These are phyloP conservation scores for Fusarium armeniacum DNA, from an alignment of 2,329 filamentous ascomycete genomes.

Conservation along the genomic window DNA sequence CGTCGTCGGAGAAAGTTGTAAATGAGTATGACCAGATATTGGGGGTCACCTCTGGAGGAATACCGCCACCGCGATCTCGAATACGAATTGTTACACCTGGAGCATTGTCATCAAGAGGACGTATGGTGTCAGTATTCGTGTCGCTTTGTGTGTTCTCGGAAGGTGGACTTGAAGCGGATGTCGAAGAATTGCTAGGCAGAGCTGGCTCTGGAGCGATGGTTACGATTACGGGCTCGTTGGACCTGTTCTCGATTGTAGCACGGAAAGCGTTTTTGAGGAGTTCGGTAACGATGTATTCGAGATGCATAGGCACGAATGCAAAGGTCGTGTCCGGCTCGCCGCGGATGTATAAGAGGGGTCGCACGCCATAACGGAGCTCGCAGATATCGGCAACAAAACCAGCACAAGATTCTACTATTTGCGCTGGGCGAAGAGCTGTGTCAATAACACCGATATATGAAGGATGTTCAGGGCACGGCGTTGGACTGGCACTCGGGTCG, in stretches of 20 bases:
- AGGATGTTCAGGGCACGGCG: slow-evolving; percentile 65
- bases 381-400: slow-evolving; percentile 95
- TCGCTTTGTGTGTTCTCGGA: slow-evolving; percentile 54
- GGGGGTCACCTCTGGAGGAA: slow-evolving; percentile 83
- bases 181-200: slow-evolving; percentile 49
- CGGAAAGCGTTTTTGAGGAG: slow-evolving; percentile 97
- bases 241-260: slow-evolving; percentile 88
- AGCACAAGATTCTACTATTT: slow-evolving; percentile 86
- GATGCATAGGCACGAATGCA: slow-evolving; percentile 93
- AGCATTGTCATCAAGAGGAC: slow-evolving; percentile 72
- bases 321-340: slow-evolving; percentile 91
- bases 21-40: slow-evolving; percentile 98
- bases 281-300: slow-evolving; percentile 98
- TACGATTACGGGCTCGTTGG: slow-evolving; percentile 86
- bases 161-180: slow-evolving; percentile 50
- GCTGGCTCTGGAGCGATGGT: slow-evolving; percentile 84
- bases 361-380: slow-evolving; percentile 93
- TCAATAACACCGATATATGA: slow-evolving; percentile 97
- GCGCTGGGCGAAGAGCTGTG: slow-evolving; percentile 84
- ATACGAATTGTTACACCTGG: slow-evolving; percentile 96
- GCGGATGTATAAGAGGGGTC: slow-evolving; percentile 83
- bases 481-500: slow-evolving; percentile 66
- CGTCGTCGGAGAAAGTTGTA: slow-evolving; percentile 85
- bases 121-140: slow-evolving; percentile 64
- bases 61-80: slow-evolving; percentile 94